These are phyloP conservation scores for Coniochaeta sp. DNA, from an alignment of 2,329 filamentous ascomycete species.

Conservation along the genomic window DNA sequence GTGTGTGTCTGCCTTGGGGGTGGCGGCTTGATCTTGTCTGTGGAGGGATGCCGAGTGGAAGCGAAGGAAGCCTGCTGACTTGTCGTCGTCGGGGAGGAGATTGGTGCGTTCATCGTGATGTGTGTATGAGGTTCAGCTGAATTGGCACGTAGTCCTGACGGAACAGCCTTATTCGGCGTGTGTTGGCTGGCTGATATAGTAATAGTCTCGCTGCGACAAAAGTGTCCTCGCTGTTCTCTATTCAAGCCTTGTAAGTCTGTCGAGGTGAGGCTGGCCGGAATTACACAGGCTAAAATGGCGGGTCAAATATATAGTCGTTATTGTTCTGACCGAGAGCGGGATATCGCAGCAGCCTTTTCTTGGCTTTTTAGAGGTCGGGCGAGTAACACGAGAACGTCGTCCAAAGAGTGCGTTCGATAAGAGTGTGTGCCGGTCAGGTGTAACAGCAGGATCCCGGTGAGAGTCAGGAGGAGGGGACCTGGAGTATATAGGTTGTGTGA, in stretches of 20 bases:
- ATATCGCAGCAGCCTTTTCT: slow-evolving; percentile 4
- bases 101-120: slow-evolving; percentile 23
- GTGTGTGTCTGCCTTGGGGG: slow-evolving; percentile 19
- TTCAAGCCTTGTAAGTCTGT: neutral
- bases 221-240: neutral
- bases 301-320: neutral
- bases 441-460: neutral
- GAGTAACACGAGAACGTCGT: neutral
- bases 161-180: neutral
- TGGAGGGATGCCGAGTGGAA: slow-evolving; percentile 15
- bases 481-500: neutral
- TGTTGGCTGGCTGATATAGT: neutral
- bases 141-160: neutral
- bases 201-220: neutral
- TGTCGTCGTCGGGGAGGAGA: slow-evolving; percentile 15
- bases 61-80: slow-evolving; percentile 16
- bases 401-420: slow-evolving; percentile 1
- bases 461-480: neutral
- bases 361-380: neutral
- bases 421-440: neutral
- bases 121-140: neutral
- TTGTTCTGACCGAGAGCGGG: slow-evolving; percentile 1
- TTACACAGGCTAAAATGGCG: neutral
- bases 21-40: slow-evolving; percentile 18
- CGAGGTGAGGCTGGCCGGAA: neutral